These are phyloP conservation scores for Solanum rostratum DNA, from an alignment of 257 asterid species.

Conservation along the genomic window DNA sequence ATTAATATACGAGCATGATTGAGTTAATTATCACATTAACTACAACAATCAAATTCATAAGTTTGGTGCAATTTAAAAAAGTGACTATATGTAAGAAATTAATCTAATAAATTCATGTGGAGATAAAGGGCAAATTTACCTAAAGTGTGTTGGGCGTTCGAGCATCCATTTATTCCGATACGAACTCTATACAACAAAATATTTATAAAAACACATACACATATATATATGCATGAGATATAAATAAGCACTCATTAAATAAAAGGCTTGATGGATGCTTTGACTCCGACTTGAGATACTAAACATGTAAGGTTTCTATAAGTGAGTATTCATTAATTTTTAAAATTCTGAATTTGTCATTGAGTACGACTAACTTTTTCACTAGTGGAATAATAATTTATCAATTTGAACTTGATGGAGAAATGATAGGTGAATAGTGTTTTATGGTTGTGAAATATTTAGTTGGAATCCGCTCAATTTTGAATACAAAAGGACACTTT, in stretches of 20 bases:
- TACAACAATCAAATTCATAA: too few species aligned
- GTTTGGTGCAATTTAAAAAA: too few species aligned
- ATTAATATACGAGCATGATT: too few species aligned
- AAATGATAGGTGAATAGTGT: background rate
- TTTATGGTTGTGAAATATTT: background rate
- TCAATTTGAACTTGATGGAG: background rate
- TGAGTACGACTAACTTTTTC: background rate
- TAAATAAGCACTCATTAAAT: background rate
- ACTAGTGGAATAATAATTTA: background rate
- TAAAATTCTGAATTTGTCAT: background rate
- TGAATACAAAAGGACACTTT: background rate
- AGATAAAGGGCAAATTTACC: too few species aligned
- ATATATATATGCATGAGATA: background rate
- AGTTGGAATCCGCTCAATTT: background rate
- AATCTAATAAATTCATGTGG: too few species aligned
- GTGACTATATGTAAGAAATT: too few species aligned
- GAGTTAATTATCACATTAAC: too few species aligned
- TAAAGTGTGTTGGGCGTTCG: too few species aligned
- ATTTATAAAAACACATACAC: too few species aligned
- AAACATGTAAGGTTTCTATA: rapidly evolving
- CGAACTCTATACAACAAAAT: too few species aligned
- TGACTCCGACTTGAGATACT: background rate
- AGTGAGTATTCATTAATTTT: rapidly evolving
- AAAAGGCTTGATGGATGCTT: rapidly evolving
- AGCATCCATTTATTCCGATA: too few species aligned